Evolutionary conservation across 768 basidiomycete genomes (phyloP).

Genomic region (Naganishia antarctica): DNA sequence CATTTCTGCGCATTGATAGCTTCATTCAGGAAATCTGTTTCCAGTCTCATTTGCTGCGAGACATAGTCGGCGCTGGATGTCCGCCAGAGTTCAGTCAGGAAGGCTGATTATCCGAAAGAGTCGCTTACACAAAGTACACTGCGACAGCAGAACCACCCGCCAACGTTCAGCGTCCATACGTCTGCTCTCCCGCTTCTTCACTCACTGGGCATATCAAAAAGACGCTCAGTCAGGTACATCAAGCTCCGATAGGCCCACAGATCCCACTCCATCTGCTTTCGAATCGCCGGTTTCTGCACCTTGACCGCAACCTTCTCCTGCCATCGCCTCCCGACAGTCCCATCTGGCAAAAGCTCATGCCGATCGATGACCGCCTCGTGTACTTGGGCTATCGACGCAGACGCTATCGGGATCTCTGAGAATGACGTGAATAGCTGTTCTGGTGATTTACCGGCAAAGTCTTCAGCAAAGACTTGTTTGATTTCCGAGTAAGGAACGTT

Average conservation of each 20-base stretch:
- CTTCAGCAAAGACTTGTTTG: conserved; percentile 55
- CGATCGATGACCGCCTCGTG: conserved; percentile 65
- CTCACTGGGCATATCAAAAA: conserved; percentile 71
- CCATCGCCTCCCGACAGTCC: conserved; percentile 53
- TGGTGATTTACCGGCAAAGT: conserved; percentile 57
- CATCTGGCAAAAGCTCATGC: conserved; percentile 40
- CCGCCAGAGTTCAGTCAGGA: background rate
- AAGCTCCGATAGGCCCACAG: conserved; percentile 48
- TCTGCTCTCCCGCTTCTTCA: conserved; percentile 1
- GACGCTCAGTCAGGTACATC: conserved; percentile 52
- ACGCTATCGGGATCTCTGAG: conserved; percentile 70
- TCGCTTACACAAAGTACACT: conserved; percentile 39
- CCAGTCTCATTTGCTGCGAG: conserved; percentile 71
- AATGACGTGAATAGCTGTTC: conserved; percentile 74
- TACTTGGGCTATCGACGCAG: conserved; percentile 88
- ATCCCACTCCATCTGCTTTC: conserved; percentile 72
- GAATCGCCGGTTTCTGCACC: conserved; percentile 79
- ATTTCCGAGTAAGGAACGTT: conserved; percentile 71
- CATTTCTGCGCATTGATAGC: conserved; percentile 71
- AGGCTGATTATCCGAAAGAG: background rate
- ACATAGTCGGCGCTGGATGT: conserved; percentile 51
- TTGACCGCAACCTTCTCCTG: conserved; percentile 71
- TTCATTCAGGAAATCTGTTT: conserved; percentile 77
- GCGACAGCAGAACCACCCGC: conserved; percentile 27
- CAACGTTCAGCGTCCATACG: no score